Evolutionary conservation across 164 flowering plant genomes (phyloP).

Genomic region (Tetrastigma voinierianum): DNA sequence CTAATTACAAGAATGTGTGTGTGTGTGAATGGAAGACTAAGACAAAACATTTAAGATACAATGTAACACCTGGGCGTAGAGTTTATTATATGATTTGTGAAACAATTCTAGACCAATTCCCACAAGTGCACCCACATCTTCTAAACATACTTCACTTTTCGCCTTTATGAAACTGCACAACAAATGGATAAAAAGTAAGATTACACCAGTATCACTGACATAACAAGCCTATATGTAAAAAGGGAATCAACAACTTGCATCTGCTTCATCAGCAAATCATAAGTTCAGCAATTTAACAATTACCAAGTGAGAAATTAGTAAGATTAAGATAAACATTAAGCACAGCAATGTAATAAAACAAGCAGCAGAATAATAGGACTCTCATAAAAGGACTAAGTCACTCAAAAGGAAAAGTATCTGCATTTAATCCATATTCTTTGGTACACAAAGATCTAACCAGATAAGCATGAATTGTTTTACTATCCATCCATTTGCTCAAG

Average conservation of each 20-base stretch:
- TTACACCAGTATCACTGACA: background rate
- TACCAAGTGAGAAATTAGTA: background rate
- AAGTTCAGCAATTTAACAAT: background rate
- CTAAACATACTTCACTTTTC: conserved; percentile 77
- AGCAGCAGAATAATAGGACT: background rate
- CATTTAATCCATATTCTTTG: background rate
- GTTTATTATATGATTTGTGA: conserved; percentile 52
- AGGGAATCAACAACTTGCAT: background rate
- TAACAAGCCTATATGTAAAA: background rate
- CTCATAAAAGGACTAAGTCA: background rate
- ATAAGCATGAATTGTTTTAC: background rate
- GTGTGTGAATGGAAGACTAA: background rate
- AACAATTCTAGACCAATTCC: conserved; percentile 67
- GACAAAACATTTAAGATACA: background rate
- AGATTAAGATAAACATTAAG: background rate
- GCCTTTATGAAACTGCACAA: conserved; percentile 83
- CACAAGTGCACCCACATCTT: conserved; percentile 61
- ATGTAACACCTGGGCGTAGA: conserved; percentile 71
- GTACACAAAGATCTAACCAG: background rate
- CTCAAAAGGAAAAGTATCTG: background rate
- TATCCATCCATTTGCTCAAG: background rate
- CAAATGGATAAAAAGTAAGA: background rate
- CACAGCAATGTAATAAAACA: background rate
- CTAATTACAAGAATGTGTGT: background rate
- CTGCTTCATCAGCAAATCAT: background rate